Percentiles rank a stretch among this genome's conserved stretches.
Evolutionary conservation across 805 yeast genomes (phyloP).

Genomic region (Zygoascus tannicola): DNA sequence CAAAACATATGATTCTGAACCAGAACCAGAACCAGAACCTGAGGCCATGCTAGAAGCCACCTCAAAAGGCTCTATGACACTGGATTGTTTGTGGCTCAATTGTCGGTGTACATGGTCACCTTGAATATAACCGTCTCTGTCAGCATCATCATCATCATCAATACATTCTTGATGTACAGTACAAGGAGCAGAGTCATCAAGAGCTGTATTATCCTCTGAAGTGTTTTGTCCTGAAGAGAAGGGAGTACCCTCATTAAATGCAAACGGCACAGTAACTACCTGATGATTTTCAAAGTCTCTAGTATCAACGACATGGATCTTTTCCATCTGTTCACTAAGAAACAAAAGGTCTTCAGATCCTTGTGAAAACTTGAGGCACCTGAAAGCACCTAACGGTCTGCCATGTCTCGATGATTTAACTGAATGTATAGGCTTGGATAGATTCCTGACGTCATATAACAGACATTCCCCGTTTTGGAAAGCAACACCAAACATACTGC

Average conservation of each 20-base stretch:
- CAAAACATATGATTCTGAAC: not conserved
- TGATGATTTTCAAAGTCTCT: slow-evolving; percentile 67
- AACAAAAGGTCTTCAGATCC: slow-evolving; percentile 69
- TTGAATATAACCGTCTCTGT: not conserved
- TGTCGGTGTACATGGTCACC: slow-evolving; percentile 3
- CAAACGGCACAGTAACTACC: slow-evolving; percentile 39
- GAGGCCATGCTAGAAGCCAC: slow-evolving; percentile 9
- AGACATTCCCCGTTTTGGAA: slow-evolving; percentile 80
- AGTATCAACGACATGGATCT: slow-evolving; percentile 77
- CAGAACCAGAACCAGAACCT: not conserved
- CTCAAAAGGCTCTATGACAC: not conserved
- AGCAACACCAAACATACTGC: slow-evolving; percentile 62
- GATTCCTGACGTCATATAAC: slow-evolving; percentile 66
- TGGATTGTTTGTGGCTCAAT: not conserved
- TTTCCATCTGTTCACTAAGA: slow-evolving; percentile 74
- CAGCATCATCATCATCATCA: not conserved
- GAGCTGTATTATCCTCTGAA: slow-evolving; percentile 8
- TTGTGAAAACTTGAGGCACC: slow-evolving; percentile 52
- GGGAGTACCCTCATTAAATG: slow-evolving; percentile 1
- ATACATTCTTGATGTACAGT: slow-evolving; percentile 5
- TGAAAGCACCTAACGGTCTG: slow-evolving; percentile 51
- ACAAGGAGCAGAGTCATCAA: slow-evolving; percentile 4
- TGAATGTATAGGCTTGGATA: slow-evolving; percentile 28
- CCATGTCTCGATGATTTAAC: slow-evolving; percentile 36
- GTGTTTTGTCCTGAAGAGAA: slow-evolving; percentile 6